These are phyloP conservation scores for Russula sp. DNA, from an alignment of 768 basidiomycete genomes.

Conservation along the genomic window DNA sequence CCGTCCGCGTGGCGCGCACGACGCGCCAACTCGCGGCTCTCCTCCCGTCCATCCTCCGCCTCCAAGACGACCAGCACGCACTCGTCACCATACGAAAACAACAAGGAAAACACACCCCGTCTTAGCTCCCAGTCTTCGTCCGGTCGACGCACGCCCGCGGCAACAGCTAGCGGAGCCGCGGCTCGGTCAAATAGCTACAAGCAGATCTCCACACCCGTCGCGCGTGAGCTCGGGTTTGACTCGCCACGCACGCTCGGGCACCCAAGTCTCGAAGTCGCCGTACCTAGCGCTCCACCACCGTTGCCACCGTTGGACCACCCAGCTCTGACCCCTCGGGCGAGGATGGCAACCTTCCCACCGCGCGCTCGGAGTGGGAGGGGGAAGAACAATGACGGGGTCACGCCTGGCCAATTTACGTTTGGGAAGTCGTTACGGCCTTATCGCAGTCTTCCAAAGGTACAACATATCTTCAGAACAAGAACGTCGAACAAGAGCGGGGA, in stretches of 20 bases:
- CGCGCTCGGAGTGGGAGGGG: slow-evolving; percentile 7
- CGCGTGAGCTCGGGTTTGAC: slow-evolving; percentile 25
- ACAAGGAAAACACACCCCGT: slow-evolving; percentile 13
- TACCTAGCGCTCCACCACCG: slow-evolving; percentile 37
- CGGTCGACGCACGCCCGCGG: slow-evolving; percentile 21
- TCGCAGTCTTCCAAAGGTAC: slow-evolving; percentile 27
- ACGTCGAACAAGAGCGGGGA: slow-evolving; percentile 2
- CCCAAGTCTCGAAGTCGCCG: slow-evolving; percentile 29
- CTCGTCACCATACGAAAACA: slow-evolving; percentile 29
- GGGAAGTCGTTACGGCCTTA: slow-evolving; percentile 26
- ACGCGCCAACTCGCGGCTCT: slow-evolving; percentile 16
- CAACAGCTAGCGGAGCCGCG: neutral
- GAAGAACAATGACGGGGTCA: slow-evolving; percentile 15
- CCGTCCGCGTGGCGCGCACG: slow-evolving; percentile 22
- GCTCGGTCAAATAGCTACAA: neutral
- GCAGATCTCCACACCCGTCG: slow-evolving; percentile 26
- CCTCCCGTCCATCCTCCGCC: slow-evolving; percentile 23
- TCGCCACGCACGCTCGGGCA: slow-evolving; percentile 39
- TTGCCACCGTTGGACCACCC: slow-evolving; percentile 47
- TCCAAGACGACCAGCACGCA: slow-evolving; percentile 23
- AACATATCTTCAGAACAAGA: slow-evolving; percentile 23
- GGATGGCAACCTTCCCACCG: slow-evolving; percentile 23
- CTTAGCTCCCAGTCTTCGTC: slow-evolving; percentile 24
- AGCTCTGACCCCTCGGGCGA: neutral
- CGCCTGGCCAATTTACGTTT: slow-evolving; percentile 21